These are phyloP conservation scores for Sporisorium reilianum DNA, from an alignment of 1,284 basidiomycete genomes.

Conservation along the genomic window DNA sequence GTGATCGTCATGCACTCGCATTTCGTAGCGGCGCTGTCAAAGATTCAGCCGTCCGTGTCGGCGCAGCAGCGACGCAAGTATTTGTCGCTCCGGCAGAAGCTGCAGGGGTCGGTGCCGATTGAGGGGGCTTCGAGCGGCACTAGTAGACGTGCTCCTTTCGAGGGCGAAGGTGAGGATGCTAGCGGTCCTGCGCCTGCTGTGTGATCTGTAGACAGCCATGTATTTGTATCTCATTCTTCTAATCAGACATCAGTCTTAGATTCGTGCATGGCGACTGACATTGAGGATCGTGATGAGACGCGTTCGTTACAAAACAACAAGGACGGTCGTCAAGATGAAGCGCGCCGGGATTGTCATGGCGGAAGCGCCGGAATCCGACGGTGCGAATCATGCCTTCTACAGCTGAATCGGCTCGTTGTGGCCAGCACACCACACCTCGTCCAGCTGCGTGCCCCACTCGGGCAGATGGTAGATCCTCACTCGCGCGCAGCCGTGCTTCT, in stretches of 20 bases:
- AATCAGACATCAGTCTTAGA: background rate
- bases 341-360: no score
- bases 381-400: background rate
- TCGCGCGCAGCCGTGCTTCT: slow-evolving; percentile 5
- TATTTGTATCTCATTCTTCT: slow-evolving; percentile 18
- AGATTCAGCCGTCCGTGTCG: slow-evolving; percentile 89
- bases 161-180: slow-evolving; percentile 8
- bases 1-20: slow-evolving; percentile 73
- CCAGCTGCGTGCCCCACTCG: slow-evolving; percentile 1
- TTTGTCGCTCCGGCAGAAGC: slow-evolving; percentile 41
- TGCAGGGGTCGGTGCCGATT: slow-evolving; percentile 47
- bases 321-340: background rate
- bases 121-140: slow-evolving; percentile 11
- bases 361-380: no score
- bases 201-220: slow-evolving; percentile 1
- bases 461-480: slow-evolving; percentile 17
- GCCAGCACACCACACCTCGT: slow-evolving; percentile 25
- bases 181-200: slow-evolving; percentile 19
- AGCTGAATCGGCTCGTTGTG: slow-evolving; percentile 19
- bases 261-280: background rate
- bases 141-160: slow-evolving; percentile 11
- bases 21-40: slow-evolving; percentile 81
- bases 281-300: background rate
- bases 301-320: background rate
- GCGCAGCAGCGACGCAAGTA: slow-evolving; percentile 84